phyloP scores from a whole-genome alignment of 2,329 filamentous ascomycete species.

The Periconia digitata region DNA sequence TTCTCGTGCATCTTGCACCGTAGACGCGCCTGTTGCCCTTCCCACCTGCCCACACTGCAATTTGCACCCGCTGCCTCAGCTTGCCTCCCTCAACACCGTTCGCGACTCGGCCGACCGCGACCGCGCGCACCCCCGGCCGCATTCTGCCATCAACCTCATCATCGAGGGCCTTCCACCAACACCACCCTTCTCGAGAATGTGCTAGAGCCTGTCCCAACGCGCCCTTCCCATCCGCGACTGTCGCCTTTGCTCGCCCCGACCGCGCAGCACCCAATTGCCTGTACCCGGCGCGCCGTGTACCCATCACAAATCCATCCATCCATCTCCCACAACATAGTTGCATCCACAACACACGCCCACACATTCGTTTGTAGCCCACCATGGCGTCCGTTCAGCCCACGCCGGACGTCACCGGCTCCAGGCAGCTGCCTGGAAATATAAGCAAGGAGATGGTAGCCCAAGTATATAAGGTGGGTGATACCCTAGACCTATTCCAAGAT shows the following conservation, averaged over 20 bases:
- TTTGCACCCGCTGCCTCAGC: slow-evolving; percentile 32
- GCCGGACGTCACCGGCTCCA: slow-evolving; percentile 67
- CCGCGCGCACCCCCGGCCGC: slow-evolving; percentile 28
- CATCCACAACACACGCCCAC: slow-evolving; percentile 14
- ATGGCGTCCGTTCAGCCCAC: slow-evolving; percentile 83
- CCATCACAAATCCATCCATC: slow-evolving; percentile 1
- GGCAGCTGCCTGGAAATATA: slow-evolving; percentile 65
- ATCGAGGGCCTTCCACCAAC: slow-evolving; percentile 25
- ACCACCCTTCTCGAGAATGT: slow-evolving; percentile 38
- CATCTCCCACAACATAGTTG: not conserved
- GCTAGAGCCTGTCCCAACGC: slow-evolving; percentile 33
- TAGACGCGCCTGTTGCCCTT: slow-evolving; percentile 31
- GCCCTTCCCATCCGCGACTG: slow-evolving; percentile 24
- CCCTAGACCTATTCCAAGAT: slow-evolving; percentile 1
- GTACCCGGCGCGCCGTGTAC: slow-evolving; percentile 22
- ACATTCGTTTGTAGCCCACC: slow-evolving; percentile 16
- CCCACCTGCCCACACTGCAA: slow-evolving; percentile 24
- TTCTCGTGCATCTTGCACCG: slow-evolving; percentile 22
- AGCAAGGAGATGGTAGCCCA: slow-evolving; percentile 79
- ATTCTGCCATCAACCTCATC: slow-evolving; percentile 34
- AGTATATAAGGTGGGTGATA: slow-evolving; percentile 62
- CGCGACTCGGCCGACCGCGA: slow-evolving; percentile 32
- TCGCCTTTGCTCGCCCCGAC: slow-evolving; percentile 21
- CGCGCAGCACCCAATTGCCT: slow-evolving; percentile 22
- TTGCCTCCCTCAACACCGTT: slow-evolving; percentile 17